These are phyloP conservation scores for Paracamarosporium sp. DNA, from an alignment of 2,329 filamentous ascomycete genomes.

Conservation along the genomic window DNA sequence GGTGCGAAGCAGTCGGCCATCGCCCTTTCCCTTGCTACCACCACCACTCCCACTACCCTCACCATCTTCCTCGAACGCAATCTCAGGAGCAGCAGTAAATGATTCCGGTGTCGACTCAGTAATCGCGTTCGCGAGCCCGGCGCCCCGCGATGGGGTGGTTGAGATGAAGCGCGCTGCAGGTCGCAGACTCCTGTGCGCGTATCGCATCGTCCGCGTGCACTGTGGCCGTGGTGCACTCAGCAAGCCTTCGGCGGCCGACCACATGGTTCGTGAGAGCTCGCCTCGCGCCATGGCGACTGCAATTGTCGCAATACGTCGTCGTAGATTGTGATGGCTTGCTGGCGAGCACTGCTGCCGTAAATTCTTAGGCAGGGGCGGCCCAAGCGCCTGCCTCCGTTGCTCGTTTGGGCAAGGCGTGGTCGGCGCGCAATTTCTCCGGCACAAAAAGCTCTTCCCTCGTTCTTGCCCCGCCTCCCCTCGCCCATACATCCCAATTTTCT, in stretches of 20 bases:
- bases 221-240: constrained; percentile 25
- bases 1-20: constrained; percentile 32
- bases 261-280: constrained; percentile 38
- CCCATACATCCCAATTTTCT: constrained; percentile 37
- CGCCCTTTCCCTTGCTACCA: constrained; percentile 20
- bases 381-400: constrained; percentile 5
- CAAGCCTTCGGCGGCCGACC: constrained; percentile 33
- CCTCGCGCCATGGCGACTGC: constrained; percentile 36
- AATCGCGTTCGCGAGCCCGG: constrained; percentile 28
- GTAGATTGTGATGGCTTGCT: constrained; percentile 15
- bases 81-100: constrained; percentile 53
- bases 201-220: constrained; percentile 29
- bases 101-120: constrained; percentile 19
- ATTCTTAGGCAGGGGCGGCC: constrained; percentile 11
- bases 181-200: constrained; percentile 24
- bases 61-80: constrained; percentile 45
- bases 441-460: constrained; percentile 28
- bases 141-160: constrained; percentile 32
- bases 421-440: constrained; percentile 32
- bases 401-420: constrained; percentile 7
- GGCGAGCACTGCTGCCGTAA: constrained; percentile 9
- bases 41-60: constrained; percentile 10
- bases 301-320: constrained; percentile 13
- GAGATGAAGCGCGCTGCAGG: constrained; percentile 40
- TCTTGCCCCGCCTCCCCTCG: constrained; percentile 17